These are phyloP conservation scores for Flaveria sonorensis DNA, from an alignment of 129 eudicot species.

Conservation along the genomic window DNA sequence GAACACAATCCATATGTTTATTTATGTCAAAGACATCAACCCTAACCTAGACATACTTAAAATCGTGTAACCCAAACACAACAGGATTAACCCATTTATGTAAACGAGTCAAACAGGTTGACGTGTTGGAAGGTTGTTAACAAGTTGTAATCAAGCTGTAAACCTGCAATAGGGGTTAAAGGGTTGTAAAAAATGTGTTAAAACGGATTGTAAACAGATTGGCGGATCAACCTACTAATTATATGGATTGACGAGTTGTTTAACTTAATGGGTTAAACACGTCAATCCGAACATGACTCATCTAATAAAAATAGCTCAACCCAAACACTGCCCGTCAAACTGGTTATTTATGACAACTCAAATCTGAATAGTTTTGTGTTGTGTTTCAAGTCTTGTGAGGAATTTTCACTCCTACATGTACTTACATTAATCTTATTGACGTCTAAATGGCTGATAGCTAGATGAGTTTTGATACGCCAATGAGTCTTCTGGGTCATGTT, in stretches of 20 bases:
- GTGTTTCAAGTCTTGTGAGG: not conserved
- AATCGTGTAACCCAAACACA: not conserved
- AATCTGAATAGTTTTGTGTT: no score
- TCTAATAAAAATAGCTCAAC: no score
- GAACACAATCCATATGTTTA: no score
- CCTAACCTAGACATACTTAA: no score
- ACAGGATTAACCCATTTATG: not conserved
- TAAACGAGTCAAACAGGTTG: not conserved
- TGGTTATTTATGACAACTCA: not conserved
- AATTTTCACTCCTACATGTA: not conserved
- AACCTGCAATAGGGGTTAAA: not conserved
- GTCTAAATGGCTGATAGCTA: conserved; percentile 91
- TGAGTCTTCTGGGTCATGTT: conserved; percentile 93
- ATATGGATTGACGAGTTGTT: no score
- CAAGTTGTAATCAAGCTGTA: not conserved
- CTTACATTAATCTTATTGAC: conserved; percentile 85
- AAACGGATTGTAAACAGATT: not conserved
- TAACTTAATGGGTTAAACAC: not conserved
- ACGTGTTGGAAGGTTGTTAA: not conserved
- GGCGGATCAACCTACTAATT: no score
- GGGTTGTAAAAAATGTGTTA: not conserved
- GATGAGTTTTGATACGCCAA: conserved; percentile 95
- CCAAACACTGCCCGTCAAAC: not conserved
- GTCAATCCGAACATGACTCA: not conserved
- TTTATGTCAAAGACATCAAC: no score